Base-by-base conservation (phyloP, 371 early-diverging fungal species). In the Mucor mucedo region DNA sequence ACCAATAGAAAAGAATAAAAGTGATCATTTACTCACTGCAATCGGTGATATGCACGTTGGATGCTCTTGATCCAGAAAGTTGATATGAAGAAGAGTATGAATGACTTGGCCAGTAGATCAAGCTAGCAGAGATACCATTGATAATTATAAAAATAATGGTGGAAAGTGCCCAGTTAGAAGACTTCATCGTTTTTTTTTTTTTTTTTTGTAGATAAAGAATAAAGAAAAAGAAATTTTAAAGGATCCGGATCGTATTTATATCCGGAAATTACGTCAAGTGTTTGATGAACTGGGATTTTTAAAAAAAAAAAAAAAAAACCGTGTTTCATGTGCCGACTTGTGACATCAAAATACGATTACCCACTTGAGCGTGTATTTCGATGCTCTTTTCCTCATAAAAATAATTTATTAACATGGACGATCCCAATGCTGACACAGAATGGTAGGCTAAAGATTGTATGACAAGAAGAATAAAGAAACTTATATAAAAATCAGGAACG, bases 371-470 rank as follows among this genome's bases (percentile, higher is more conserved):
- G 5, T 14, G 45, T 29, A 21, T 29, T 49, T 28, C 50, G 11
- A 8, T 30, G 13, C 30, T 50, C 21, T 30, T 50, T 7, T 50
- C 30, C 9, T 28, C 9, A 28, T 3, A 8, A 21, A 5, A 29
- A 27, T 50, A 29, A 30, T 13, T 21, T 5, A 50, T 32, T 49
- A 16, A 65, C 13, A 81, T 81, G 82, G 80, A 82, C 63, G 80
- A 89, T 63, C 87, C 87, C 21, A 81, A 91, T 65, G 91, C 89
- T 72, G 91, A 91, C 70, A 90, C 91, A 27, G 90, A 91, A 80
- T 90, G 93, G 91, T 74, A 56, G 52, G 29, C 33, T 0, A 0
- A 42, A 33, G 10, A 35, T 3, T 9, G 16, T 4, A 47, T 47
- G 1, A 27, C 8, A 1, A 47, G 10, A 28, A 6, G 11, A 27